Evolutionary conservation across 805 yeast genomes (phyloP).

Genomic region (Zygotorulaspora danielsina): DNA sequence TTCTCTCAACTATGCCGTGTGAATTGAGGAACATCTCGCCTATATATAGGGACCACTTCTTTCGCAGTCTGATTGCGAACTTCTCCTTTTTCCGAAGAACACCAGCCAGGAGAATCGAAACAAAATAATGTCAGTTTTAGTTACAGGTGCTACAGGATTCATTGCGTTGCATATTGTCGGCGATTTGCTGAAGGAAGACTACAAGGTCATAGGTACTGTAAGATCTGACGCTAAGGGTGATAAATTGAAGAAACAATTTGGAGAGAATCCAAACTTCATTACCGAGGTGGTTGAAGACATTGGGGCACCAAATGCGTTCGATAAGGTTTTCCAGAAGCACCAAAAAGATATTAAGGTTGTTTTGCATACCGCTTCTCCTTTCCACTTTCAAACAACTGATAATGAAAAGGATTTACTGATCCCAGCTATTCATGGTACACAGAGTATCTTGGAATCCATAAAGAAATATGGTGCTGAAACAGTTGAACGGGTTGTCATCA

Average conservation of each 20-base stretch:
- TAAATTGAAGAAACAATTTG: slow-evolving; percentile 30
- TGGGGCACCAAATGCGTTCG: slow-evolving; percentile 43
- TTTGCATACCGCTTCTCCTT: slow-evolving; percentile 61
- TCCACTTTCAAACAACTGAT: slow-evolving; percentile 42
- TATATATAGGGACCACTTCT: no score
- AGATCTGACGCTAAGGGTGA: slow-evolving; percentile 40
- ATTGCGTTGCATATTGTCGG: slow-evolving; percentile 44
- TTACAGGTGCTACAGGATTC: slow-evolving; percentile 50
- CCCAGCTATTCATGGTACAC: slow-evolving; percentile 57
- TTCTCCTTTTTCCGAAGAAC: no score
- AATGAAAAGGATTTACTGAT: slow-evolving; percentile 46
- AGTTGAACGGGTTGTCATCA: slow-evolving; percentile 46
- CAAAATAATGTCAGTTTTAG: slow-evolving; percentile 37
- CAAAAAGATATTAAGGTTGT: slow-evolving; percentile 51
- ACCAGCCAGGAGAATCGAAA: no score
- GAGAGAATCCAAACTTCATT: slow-evolving; percentile 33
- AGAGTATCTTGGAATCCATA: slow-evolving; percentile 48
- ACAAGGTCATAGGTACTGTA: slow-evolving; percentile 44
- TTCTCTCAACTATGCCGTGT: no score
- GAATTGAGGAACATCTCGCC: no score
- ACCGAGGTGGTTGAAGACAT: slow-evolving; percentile 49
- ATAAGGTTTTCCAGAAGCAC: slow-evolving; percentile 40
- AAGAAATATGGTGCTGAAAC: slow-evolving; percentile 38
- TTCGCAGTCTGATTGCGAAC: no score
- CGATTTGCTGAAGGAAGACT: slow-evolving; percentile 38